Conservation (phyloP, 2,329 filamentous ascomycete species). For the Trichoderma sp. region DNA sequence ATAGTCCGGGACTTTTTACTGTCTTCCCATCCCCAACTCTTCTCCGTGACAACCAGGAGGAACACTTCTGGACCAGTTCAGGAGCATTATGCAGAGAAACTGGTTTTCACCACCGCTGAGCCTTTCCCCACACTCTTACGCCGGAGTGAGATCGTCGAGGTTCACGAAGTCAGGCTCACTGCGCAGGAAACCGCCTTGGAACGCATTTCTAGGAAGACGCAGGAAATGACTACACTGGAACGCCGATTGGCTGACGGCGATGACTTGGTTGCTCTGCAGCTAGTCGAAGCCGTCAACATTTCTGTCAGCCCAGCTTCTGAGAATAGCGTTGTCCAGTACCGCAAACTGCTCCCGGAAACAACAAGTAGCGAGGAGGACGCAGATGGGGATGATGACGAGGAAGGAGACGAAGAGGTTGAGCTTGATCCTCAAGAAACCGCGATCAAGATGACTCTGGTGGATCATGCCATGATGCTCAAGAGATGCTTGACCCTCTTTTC, state of each 20-base stretch:
- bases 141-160: slow-evolving; percentile 76
- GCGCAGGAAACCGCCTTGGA: slow-evolving; percentile 87
- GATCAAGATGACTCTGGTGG: slow-evolving; percentile 79
- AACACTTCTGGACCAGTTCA: slow-evolving; percentile 65
- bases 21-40: slow-evolving; percentile 70
- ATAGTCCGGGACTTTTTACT: slow-evolving; percentile 84
- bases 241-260: slow-evolving; percentile 71
- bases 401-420: slow-evolving; percentile 41
- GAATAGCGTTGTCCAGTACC: slow-evolving; percentile 76
- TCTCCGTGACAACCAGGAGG: slow-evolving; percentile 72
- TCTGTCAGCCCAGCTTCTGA: slow-evolving; percentile 72
- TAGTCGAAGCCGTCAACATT: slow-evolving; percentile 73
- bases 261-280: slow-evolving; percentile 61
- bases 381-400: slow-evolving; percentile 31
- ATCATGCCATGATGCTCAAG: slow-evolving; percentile 85
- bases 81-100: slow-evolving; percentile 79
- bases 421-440: slow-evolving; percentile 67
- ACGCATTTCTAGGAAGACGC: slow-evolving; percentile 83
- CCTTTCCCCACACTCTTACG: slow-evolving; percentile 87
- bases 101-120: slow-evolving; percentile 77
- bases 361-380: slow-evolving; percentile 36
- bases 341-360: slow-evolving; percentile 62
- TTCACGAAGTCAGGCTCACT: slow-evolving; percentile 62
- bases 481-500: slow-evolving; percentile 70
- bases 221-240: slow-evolving; percentile 75